Percentiles rank a stretch among this genome's conserved stretches.
Conservation (phyloP, 345 rosid species). For the Acer negundo region DNA sequence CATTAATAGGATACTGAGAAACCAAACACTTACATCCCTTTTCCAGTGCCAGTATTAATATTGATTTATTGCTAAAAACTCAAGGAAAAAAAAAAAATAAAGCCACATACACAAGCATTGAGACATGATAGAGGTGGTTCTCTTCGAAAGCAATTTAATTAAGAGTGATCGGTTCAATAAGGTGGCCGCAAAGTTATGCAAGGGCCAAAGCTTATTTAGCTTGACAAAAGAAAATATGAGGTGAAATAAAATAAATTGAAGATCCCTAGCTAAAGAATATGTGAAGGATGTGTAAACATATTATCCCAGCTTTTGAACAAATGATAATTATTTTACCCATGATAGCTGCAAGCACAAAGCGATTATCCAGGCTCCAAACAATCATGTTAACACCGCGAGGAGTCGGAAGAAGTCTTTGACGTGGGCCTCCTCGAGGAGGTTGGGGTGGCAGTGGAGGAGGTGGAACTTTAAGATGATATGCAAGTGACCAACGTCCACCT, state of each 20-base stretch:
- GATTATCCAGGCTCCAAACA: conserved; percentile 98
- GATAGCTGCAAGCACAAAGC: conserved; percentile 98
- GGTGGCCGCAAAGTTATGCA: not conserved
- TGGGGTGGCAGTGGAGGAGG: conserved; percentile 98
- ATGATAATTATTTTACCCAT: conserved; percentile 68
- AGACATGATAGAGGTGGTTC: not conserved
- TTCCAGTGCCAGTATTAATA: not conserved
- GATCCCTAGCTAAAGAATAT: not conserved
- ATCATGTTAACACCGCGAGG: conserved; percentile 99
- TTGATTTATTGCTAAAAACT: not conserved
- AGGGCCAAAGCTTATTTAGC: not conserved
- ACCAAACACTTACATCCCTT: not conserved
- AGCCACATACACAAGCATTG: not conserved
- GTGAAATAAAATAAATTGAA: conserved; percentile 1
- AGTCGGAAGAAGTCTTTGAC: conserved; percentile 93
- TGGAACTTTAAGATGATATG: conserved; percentile 97
- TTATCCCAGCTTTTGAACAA: not conserved
- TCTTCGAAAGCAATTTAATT: not conserved
- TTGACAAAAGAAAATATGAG: conserved; percentile 5
- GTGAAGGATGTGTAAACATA: not conserved
- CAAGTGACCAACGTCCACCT: conserved; percentile 86
- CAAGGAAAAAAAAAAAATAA: not conserved
- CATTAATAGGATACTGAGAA: not conserved
- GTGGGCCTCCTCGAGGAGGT: conserved; percentile 99
- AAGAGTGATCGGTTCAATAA: conserved; percentile 8